Conservation (phyloP, 2,329 filamentous ascomycete genomes). For the Fusarium austroafricanum region DNA sequence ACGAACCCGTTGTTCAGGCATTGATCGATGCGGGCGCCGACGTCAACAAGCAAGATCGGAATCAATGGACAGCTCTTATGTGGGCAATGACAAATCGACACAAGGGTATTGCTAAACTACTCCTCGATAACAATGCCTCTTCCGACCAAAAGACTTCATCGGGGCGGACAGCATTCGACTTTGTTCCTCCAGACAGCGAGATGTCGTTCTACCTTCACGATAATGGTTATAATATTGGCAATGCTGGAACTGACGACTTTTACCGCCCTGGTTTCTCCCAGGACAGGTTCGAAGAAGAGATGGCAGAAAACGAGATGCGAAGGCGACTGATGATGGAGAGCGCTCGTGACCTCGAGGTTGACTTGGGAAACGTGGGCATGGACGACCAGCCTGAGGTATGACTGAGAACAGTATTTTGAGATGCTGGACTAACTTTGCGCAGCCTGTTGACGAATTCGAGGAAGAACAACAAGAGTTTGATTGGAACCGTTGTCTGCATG, state of each 20-base stretch:
- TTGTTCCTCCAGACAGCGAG: slow-evolving; percentile 93
- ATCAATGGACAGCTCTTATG: slow-evolving; percentile 98
- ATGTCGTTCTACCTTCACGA: slow-evolving; percentile 96
- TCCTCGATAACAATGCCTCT: slow-evolving; percentile 94
- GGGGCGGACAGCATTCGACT: slow-evolving; percentile 94
- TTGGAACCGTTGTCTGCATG: slow-evolving; percentile 92
- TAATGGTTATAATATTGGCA: slow-evolving; percentile 91
- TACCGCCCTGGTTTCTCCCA: slow-evolving; percentile 93
- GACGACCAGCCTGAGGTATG: slow-evolving; percentile 93
- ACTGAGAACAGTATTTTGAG: background rate
- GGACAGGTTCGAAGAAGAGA: slow-evolving; percentile 94
- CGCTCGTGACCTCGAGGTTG: slow-evolving; percentile 94
- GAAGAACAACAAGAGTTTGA: slow-evolving; percentile 95
- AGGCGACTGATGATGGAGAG: slow-evolving; percentile 99
- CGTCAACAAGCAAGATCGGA: slow-evolving; percentile 93
- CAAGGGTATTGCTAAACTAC: slow-evolving; percentile 91
- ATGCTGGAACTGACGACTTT: slow-evolving; percentile 86
- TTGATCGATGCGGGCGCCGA: slow-evolving; percentile 87
- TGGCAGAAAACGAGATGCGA: slow-evolving; percentile 96
- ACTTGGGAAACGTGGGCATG: slow-evolving; percentile 93
- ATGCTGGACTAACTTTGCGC: background rate
- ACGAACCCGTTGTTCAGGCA: slow-evolving; percentile 86
- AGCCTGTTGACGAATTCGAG: slow-evolving; percentile 81
- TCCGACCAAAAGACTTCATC: slow-evolving; percentile 95
- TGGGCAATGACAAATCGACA: slow-evolving; percentile 99